Evolutionary conservation across 768 basidiomycete species (phyloP), one percentile per base, ranked within the genome.

Genomic region (Rhodosporidiobolus sp.): DNA sequence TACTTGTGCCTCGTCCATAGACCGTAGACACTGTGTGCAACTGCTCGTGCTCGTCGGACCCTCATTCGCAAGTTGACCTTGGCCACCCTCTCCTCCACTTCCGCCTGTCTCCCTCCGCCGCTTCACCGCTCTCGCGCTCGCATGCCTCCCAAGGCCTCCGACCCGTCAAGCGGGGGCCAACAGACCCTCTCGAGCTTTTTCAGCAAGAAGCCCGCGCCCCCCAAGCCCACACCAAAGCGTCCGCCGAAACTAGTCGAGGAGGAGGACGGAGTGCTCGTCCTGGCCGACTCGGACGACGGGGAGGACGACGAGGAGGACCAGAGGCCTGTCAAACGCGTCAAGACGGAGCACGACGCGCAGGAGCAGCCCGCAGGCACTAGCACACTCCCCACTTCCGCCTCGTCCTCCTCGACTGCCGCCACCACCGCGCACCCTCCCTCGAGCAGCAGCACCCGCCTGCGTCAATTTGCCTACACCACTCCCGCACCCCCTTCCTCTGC

Each of bases 111-210:
- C 38, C 38, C 38, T 43, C 38, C 7, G 14, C 38, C 14, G 8
- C 8, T 14, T 43, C 7, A 7, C 38, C 38, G 38, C 38, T 43
- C 8, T 14, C 14, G 8, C 38, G 14, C 38, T 14, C 14, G 38
- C 38, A 65, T 65, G 69, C 63, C 69, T 26, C 57, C 69, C 2
- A 65, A 60, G 30, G 10, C 38, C 16, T 30, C 58, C 7, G 63
- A 58, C 38, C 38, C 38, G 8, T 43, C 38, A 6, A 17, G 22
- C 2, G 60, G 30, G 28, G 70, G 59, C 0, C 48, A 53, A 48
- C 38, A 55, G 53, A 35, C 35, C 46, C 54, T 68, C 30, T 75
- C 74, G 17, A 28, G 24, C 48, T 75, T 75, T 67, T 71, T 63
- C 50, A 52, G 43, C n/a, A n/a, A n/a, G n/a, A n/a, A n/a, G n/a